phyloP scores from a whole-genome alignment of 2,329 filamentous ascomycete species.

The Calycina herbarum region DNA sequence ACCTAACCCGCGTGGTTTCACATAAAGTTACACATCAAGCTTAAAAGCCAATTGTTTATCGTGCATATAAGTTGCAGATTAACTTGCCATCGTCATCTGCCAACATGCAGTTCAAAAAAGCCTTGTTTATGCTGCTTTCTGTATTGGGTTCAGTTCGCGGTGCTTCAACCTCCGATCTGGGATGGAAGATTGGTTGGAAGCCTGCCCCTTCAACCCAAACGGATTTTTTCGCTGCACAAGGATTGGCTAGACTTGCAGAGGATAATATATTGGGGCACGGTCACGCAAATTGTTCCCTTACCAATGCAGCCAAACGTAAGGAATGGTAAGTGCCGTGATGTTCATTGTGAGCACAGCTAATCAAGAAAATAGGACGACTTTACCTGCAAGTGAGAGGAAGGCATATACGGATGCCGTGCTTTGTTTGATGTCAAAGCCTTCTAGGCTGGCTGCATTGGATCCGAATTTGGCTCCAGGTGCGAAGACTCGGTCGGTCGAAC shows the following conservation, averaged over 20 bases:
- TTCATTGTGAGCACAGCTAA: background rate
- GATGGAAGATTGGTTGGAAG: background rate
- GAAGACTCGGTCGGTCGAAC: constrained; percentile 36
- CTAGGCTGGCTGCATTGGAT: constrained; percentile 29
- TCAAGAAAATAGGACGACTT: background rate
- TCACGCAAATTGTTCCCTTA: constrained; percentile 3
- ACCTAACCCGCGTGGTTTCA: background rate
- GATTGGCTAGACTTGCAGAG: background rate
- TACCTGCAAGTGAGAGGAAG: constrained; percentile 11
- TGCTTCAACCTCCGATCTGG: background rate
- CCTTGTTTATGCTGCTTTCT: background rate
- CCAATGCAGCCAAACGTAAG: background rate
- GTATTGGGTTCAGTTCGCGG: background rate
- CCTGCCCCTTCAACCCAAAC: background rate
- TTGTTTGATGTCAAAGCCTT: constrained; percentile 36
- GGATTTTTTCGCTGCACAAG: constrained; percentile 1
- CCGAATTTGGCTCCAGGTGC: constrained; percentile 35
- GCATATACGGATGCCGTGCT: constrained; percentile 39
- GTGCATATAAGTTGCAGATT: background rate
- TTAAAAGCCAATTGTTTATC: background rate
- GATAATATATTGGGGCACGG: background rate
- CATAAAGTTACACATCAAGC: background rate
- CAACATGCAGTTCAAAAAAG: background rate
- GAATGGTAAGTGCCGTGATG: background rate
- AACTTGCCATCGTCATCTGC: background rate